A percentile compares a stretch with the other conserved stretches of the same genome.
Evolutionary conservation across 2,329 filamentous ascomycete species (phyloP).

Genomic region (Xylariaceae sp.): DNA sequence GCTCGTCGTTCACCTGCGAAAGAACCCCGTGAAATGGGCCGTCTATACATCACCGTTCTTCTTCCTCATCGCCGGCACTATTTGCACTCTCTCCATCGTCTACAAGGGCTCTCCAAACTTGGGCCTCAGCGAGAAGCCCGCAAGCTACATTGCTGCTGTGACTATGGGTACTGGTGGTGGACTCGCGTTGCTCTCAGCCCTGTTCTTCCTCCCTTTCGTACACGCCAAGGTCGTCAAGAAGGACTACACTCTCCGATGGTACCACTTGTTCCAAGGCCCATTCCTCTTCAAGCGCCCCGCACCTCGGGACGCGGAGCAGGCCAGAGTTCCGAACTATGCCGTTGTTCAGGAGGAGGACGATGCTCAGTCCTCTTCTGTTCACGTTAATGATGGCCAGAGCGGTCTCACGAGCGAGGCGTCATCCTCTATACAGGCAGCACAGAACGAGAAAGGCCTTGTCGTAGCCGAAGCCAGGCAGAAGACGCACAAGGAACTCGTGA

Average conservation of each 20-base stretch:
- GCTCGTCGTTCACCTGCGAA: conserved; percentile 64
- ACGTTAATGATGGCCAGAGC: too few species aligned
- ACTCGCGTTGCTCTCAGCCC: conserved; percentile 51
- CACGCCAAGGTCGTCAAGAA: conserved; percentile 64
- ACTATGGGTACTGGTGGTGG: conserved; percentile 61
- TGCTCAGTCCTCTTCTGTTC: too few species aligned
- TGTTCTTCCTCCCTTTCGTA: conserved; percentile 73
- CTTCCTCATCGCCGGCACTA: conserved; percentile 70
- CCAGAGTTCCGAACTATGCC: conserved; percentile 69
- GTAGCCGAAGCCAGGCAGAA: conserved; percentile 44
- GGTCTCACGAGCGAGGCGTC: conserved; percentile 5
- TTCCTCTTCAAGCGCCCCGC: conserved; percentile 57
- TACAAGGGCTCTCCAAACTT: conserved; percentile 75
- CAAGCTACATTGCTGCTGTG: conserved; percentile 63
- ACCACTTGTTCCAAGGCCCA: conserved; percentile 58
- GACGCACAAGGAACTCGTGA: conserved; percentile 59
- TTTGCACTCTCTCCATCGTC: conserved; percentile 73
- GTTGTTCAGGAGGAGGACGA: conserved; percentile 65
- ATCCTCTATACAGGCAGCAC: conserved; percentile 22
- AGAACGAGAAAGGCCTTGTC: conserved; percentile 40
- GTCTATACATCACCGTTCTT: conserved; percentile 71
- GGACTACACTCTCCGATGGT: conserved; percentile 62
- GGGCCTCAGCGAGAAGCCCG: conserved; percentile 60
- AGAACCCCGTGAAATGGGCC: conserved; percentile 67
- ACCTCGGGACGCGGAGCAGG: conserved; percentile 46